Evolutionary conservation across 345 rosid genomes (phyloP).

Genomic region (Eucalyptus virginea): DNA sequence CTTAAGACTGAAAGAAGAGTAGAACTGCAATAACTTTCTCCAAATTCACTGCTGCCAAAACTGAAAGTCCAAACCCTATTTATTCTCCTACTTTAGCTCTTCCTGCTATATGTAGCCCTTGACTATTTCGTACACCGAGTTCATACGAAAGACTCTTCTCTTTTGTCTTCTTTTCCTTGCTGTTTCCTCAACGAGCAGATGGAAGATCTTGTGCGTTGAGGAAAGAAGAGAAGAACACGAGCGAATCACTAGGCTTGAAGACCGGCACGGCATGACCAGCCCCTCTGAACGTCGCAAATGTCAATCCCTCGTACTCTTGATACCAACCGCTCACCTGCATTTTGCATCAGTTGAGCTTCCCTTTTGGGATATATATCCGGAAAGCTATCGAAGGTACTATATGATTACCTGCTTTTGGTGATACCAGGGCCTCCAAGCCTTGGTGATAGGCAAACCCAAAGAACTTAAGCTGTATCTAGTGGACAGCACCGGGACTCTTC

Average conservation of each 20-base stretch:
- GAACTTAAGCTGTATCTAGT: conserved; percentile 68
- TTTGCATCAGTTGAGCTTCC: neutral
- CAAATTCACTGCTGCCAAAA: neutral
- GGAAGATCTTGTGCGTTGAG: conserved; percentile 38
- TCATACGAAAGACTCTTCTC: neutral
- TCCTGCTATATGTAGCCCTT: neutral
- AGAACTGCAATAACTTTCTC: neutral
- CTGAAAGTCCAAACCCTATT: neutral
- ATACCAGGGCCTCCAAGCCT: conserved; percentile 90
- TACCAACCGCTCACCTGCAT: conserved; percentile 82
- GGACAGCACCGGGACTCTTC: conserved; percentile 86
- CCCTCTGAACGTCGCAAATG: conserved; percentile 88
- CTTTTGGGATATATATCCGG: neutral
- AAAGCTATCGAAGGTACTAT: neutral
- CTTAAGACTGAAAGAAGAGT: neutral
- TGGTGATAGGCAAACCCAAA: conserved; percentile 43
- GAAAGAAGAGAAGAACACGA: conserved; percentile 59
- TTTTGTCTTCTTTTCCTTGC: neutral
- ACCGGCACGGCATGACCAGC: conserved; percentile 97
- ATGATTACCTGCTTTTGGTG: conserved; percentile 55
- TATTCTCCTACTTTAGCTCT: neutral
- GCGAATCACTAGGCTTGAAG: conserved; percentile 70
- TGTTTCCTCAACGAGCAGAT: neutral
- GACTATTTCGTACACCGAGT: neutral
- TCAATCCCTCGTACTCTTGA: conserved; percentile 82